Percentiles rank a stretch among this genome's conserved stretches.
Evolutionary conservation across 2,329 filamentous ascomycete genomes (phyloP).

Genomic region (Pezicula radicicola): DNA sequence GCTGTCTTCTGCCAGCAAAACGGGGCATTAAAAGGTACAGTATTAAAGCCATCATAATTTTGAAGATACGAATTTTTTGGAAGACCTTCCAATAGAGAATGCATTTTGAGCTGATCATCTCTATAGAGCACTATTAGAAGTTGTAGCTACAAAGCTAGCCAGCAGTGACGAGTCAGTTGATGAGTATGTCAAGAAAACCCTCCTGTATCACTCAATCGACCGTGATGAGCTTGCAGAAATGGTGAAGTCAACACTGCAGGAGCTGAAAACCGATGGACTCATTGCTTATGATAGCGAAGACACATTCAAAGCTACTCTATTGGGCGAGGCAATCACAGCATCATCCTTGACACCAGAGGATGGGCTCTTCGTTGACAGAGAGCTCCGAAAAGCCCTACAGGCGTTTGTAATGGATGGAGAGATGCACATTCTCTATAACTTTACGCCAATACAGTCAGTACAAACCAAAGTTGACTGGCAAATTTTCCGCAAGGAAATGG

Average conservation of each 20-base stretch:
- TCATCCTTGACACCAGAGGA: constrained; percentile 73
- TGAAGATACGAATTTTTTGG: neutral
- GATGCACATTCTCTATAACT: constrained; percentile 75
- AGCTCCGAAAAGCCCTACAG: constrained; percentile 62
- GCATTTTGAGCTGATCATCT: neutral
- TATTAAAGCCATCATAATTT: constrained; percentile 8
- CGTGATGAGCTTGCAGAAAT: constrained; percentile 46
- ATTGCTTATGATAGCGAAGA: constrained; percentile 46
- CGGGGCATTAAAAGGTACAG: constrained; percentile 62
- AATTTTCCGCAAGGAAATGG: constrained; percentile 68
- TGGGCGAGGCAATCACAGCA: constrained; percentile 69
- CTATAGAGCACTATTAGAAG: constrained; percentile 66
- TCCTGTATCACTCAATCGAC: constrained; percentile 58
- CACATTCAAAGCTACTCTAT: constrained; percentile 57
- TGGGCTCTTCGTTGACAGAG: constrained; percentile 68
- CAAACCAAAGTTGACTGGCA: constrained; percentile 64
- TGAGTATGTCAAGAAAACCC: constrained; percentile 66
- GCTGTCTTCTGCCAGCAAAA: constrained; percentile 65
- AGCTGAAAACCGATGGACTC: constrained; percentile 54
- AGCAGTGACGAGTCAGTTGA: constrained; percentile 61
- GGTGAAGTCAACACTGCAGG: constrained; percentile 56
- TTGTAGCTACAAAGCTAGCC: constrained; percentile 65
- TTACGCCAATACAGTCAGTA: constrained; percentile 66
- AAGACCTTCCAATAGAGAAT: neutral
- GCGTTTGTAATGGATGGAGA: constrained; percentile 80